These are phyloP conservation scores for Aspergillus haitiensis DNA, from an alignment of 495 filamentous ascomycete genomes.

Conservation along the genomic window DNA sequence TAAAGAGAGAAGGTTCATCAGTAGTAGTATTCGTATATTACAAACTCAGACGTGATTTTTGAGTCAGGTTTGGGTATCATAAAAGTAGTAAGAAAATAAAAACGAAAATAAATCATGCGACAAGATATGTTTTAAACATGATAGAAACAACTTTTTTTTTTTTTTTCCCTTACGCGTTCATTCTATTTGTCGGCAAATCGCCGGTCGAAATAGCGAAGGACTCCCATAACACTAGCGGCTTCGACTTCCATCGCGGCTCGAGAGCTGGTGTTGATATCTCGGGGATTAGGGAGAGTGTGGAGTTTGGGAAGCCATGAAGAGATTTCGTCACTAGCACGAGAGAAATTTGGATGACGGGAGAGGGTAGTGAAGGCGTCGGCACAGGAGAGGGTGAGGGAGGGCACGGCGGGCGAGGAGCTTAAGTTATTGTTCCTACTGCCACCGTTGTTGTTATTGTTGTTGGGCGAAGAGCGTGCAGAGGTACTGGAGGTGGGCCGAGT, in stretches of 20 bases:
- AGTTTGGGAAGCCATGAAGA: slow-evolving; percentile 74
- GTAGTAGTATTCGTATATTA: slow-evolving; percentile 26
- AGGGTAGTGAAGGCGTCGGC: slow-evolving; percentile 83
- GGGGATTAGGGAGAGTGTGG: slow-evolving; percentile 54
- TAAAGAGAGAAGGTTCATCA: background rate
- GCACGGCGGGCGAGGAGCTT: slow-evolving; percentile 22
- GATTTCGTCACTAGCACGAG: slow-evolving; percentile 72
- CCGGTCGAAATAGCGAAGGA: slow-evolving; percentile 79
- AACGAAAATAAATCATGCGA: slow-evolving; percentile 1
- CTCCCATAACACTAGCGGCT: slow-evolving; percentile 82
- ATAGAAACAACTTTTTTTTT: background rate
- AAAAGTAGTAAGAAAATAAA: slow-evolving; percentile 25
- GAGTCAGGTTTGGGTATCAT: slow-evolving; percentile 48
- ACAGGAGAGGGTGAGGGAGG: slow-evolving; percentile 55
- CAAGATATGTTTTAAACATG: background rate
- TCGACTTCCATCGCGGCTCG: slow-evolving; percentile 76
- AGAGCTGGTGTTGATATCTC: slow-evolving; percentile 34
- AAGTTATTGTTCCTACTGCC: slow-evolving; percentile 3
- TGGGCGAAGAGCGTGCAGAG: slow-evolving; percentile 12
- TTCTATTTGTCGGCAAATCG: slow-evolving; percentile 59
- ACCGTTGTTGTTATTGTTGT: slow-evolving; percentile 1
- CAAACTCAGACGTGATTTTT: slow-evolving; percentile 35
- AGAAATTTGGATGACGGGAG: slow-evolving; percentile 76
- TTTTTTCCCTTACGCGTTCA: background rate
- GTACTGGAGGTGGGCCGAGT: slow-evolving; percentile 22